Evolutionary conservation across 179 eudicot species (phyloP).

Genomic region (Sideroxylon spinosum): DNA sequence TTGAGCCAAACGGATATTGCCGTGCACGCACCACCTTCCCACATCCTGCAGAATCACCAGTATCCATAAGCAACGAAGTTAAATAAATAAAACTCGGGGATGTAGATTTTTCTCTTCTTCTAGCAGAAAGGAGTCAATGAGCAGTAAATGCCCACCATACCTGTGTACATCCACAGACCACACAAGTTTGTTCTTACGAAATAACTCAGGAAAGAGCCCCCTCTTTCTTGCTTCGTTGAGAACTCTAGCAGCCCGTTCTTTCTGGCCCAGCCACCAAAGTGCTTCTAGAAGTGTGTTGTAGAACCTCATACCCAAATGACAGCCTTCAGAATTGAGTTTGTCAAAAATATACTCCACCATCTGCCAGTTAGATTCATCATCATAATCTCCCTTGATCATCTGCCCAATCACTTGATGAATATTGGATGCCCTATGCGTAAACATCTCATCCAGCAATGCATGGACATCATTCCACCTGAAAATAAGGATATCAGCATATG

Average conservation of each 20-base stretch:
- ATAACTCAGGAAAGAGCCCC: conserved; percentile 80
- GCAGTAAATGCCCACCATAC: conserved; percentile 28
- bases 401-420: conserved; percentile 83
- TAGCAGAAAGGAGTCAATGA: neutral
- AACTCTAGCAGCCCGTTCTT: conserved; percentile 77
- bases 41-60: conserved; percentile 51
- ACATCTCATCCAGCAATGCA: conserved; percentile 75
- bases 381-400: conserved; percentile 85
- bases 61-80: conserved; percentile 4
- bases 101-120: neutral
- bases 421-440: conserved; percentile 56
- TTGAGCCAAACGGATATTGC: conserved; percentile 77
- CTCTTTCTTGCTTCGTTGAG: conserved; percentile 76
- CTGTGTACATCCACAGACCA: conserved; percentile 94
- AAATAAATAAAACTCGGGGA: neutral
- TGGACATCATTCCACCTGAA: conserved; percentile 60
- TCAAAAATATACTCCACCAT: conserved; percentile 87
- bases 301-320: conserved; percentile 74
- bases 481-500: conserved; percentile 9
- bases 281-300: conserved; percentile 81
- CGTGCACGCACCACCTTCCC: conserved; percentile 82
- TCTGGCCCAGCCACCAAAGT: conserved; percentile 88
- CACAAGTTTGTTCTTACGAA: conserved; percentile 58
- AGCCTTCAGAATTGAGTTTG: conserved; percentile 76
- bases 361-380: conserved; percentile 79